Evolutionary conservation across 2,329 filamentous ascomycete genomes (phyloP).

Genomic region (Colletotrichum sp.): DNA sequence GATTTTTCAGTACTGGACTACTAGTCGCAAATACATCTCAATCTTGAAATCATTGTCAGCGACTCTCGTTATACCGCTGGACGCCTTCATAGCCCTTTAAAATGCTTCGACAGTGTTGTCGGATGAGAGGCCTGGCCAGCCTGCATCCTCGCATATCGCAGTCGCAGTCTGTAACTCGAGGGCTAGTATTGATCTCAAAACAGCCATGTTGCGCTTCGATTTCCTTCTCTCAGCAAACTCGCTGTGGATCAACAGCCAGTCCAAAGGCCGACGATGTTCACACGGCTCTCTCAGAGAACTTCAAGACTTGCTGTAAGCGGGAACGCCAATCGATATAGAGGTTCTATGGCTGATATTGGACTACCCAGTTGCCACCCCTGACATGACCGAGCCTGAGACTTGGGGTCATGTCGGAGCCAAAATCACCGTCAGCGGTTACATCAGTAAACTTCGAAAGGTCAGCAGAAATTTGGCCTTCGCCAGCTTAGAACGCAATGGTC

Average conservation of each 20-base stretch:
- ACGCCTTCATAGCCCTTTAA: neutral
- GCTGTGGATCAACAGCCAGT: neutral
- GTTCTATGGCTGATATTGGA: neutral
- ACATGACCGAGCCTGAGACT: constrained; percentile 26
- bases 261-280: neutral
- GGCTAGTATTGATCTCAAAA: neutral
- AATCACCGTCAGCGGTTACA: constrained; percentile 72
- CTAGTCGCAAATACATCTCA: neutral
- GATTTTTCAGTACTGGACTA: neutral
- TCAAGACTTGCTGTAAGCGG: constrained; percentile 19
- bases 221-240: neutral
- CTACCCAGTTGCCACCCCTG: constrained; percentile 31
- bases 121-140: constrained; percentile 8
- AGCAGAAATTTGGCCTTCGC: constrained; percentile 76
- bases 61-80: neutral
- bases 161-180: neutral
- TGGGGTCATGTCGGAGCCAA: constrained; percentile 35
- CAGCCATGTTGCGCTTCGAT: neutral
- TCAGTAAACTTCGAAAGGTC: constrained; percentile 71
- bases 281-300: neutral
- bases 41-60: neutral
- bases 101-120: constrained; percentile 22
- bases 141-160: neutral
- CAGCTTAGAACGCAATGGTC: constrained; percentile 42
- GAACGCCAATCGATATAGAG: neutral